phyloP scores from a whole-genome alignment of 2,329 filamentous ascomycete genomes.

The Exophiala mesophila region DNA sequence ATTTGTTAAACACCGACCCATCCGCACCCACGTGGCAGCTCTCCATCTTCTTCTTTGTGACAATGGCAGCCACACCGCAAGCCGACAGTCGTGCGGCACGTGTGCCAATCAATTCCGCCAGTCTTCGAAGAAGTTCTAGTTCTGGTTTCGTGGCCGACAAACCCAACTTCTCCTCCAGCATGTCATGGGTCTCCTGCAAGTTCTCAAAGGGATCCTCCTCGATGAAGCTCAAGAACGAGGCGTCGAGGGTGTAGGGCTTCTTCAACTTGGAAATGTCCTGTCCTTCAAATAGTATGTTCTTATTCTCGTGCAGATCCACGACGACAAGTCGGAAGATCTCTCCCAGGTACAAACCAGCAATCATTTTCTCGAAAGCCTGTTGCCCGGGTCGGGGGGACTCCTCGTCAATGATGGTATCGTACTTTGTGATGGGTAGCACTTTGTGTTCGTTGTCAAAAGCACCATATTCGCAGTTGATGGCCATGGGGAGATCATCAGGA shows the following conservation, averaged over 20 bases:
- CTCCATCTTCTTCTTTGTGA: slow-evolving; percentile 88
- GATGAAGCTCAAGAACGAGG: slow-evolving; percentile 87
- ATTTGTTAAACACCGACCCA: slow-evolving; percentile 98
- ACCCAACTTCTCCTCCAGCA: slow-evolving; percentile 71
- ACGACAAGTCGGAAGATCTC: slow-evolving; percentile 89
- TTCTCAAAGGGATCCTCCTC: slow-evolving; percentile 97
- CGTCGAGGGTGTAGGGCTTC: slow-evolving; percentile 83
- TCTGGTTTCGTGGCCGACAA: slow-evolving; percentile 69
- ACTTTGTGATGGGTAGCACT: slow-evolving; percentile 77
- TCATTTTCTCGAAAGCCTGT: slow-evolving; percentile 97
- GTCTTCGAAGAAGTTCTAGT: slow-evolving; percentile 80
- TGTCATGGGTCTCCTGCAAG: slow-evolving; percentile 77
- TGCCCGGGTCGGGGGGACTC: slow-evolving; percentile 89
- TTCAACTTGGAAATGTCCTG: slow-evolving; percentile 77
- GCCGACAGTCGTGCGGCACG: slow-evolving; percentile 88
- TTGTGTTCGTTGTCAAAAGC: slow-evolving; percentile 93
- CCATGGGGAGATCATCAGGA: slow-evolving; percentile 76
- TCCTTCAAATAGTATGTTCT: slow-evolving; percentile 71
- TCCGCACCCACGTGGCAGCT: slow-evolving; percentile 93
- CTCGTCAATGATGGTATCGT: slow-evolving; percentile 82
- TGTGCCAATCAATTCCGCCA: slow-evolving; percentile 91
- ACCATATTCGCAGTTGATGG: slow-evolving; percentile 97
- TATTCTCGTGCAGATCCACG: slow-evolving; percentile 77
- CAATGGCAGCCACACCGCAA: slow-evolving; percentile 92
- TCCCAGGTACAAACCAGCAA: slow-evolving; percentile 87